These are phyloP conservation scores for Xylaria digitata DNA, from an alignment of 2,329 filamentous ascomycete species.

Conservation along the genomic window DNA sequence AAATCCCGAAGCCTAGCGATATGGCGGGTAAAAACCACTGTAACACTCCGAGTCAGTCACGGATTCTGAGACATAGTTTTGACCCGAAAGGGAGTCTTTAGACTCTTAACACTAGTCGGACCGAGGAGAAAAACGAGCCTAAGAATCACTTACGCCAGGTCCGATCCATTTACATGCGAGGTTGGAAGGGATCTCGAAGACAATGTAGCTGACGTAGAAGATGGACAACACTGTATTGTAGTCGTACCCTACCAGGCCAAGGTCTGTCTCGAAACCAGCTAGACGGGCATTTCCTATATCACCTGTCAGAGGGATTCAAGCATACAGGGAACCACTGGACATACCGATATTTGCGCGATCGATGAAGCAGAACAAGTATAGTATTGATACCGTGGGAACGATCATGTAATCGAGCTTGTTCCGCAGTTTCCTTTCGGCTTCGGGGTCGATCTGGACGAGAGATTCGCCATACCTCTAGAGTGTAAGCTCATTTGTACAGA, in stretches of 20 bases:
- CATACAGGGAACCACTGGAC: slow-evolving; percentile 22
- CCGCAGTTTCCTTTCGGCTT: slow-evolving; percentile 66
- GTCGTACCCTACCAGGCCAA: slow-evolving; percentile 69
- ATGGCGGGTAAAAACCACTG: slow-evolving; percentile 73
- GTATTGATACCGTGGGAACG: slow-evolving; percentile 70
- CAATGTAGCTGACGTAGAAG: slow-evolving; percentile 79
- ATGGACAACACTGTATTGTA: slow-evolving; percentile 76
- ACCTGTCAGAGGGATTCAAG: slow-evolving; percentile 16
- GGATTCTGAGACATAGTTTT: not conserved
- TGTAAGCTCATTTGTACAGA: slow-evolving; percentile 5
- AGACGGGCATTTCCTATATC: slow-evolving; percentile 72
- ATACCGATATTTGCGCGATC: slow-evolving; percentile 76
- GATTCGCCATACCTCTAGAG: slow-evolving; percentile 59
- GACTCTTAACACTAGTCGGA: not conserved
- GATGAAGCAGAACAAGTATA: slow-evolving; percentile 78
- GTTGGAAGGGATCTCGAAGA: slow-evolving; percentile 77
- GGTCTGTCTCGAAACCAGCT: slow-evolving; percentile 72
- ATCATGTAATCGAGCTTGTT: slow-evolving; percentile 72
- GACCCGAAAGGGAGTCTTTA: not conserved
- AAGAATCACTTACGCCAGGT: slow-evolving; percentile 59
- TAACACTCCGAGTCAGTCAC: not conserved
- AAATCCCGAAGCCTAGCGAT: slow-evolving; percentile 71
- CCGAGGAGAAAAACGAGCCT: not conserved
- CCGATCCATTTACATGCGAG: slow-evolving; percentile 77
- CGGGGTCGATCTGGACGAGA: slow-evolving; percentile 64